Evolutionary conservation across 2,329 filamentous ascomycete species (phyloP).

Genomic region (Gnomoniopsis sp.): DNA sequence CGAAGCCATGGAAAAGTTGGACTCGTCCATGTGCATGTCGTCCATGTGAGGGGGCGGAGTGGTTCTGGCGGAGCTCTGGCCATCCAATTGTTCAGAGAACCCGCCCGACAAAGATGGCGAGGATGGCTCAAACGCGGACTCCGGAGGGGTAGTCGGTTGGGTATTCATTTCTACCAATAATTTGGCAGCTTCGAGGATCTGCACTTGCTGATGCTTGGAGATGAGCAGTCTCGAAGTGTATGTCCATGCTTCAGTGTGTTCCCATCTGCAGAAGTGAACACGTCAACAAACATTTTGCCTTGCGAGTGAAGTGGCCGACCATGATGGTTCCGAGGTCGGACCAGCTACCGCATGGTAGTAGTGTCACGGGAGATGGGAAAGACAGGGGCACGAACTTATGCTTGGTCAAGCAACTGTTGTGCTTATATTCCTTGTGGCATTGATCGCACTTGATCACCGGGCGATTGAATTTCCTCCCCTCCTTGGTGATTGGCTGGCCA

Average conservation of each 20-base stretch:
- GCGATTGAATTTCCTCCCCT: slow-evolving; percentile 74
- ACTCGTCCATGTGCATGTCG: slow-evolving; percentile 43
- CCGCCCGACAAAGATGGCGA: slow-evolving; percentile 74
- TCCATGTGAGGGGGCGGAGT: slow-evolving; percentile 83
- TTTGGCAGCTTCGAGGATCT: slow-evolving; percentile 94
- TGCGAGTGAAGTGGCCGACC: slow-evolving; percentile 27
- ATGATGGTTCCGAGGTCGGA: slow-evolving; percentile 6
- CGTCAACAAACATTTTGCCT: slow-evolving; percentile 37
- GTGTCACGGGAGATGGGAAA: slow-evolving; percentile 38
- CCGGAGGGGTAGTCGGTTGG: slow-evolving; percentile 54
- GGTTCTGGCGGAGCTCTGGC: slow-evolving; percentile 83
- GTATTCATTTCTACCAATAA: slow-evolving; percentile 88
- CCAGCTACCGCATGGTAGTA: slow-evolving; percentile 28
- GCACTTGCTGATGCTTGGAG: slow-evolving; percentile 98
- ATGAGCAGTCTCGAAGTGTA: slow-evolving; percentile 96
- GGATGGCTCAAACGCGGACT: slow-evolving; percentile 62
- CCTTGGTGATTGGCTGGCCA: slow-evolving; percentile 76
- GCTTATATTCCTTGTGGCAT: slow-evolving; percentile 99
- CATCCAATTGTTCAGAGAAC: slow-evolving; percentile 74
- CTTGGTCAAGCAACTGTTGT: slow-evolving; percentile 99
- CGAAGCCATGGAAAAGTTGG: slow-evolving; percentile 43
- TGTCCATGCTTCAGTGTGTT: slow-evolving; percentile 98
- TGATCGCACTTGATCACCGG: slow-evolving; percentile 93
- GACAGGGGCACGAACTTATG: slow-evolving; percentile 90
- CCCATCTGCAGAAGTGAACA: slow-evolving; percentile 70